phyloP scores from a whole-genome alignment of 768 basidiomycete genomes.

The Naganishia vaughanmartiniae region DNA sequence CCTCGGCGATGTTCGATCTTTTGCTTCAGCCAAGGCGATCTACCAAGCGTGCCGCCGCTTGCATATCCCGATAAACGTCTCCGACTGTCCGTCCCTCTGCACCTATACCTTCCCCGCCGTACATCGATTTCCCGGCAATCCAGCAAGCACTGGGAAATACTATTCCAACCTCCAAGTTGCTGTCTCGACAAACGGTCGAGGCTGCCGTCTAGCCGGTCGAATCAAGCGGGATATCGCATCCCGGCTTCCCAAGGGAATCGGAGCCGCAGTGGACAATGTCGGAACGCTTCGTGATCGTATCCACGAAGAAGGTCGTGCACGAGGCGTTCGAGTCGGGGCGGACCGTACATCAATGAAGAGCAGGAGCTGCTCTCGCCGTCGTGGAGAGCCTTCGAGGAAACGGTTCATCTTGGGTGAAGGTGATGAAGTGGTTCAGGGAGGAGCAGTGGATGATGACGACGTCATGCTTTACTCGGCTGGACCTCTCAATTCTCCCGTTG shows the following conservation, averaged over 20 bases:
- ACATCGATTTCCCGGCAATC: conserved; percentile 64
- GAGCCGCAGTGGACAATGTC: conserved; percentile 70
- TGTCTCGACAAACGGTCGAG: conserved; percentile 85
- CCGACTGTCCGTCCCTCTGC: conserved; percentile 79
- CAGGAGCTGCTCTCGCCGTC: conserved; percentile 15
- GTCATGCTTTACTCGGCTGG: conserved; percentile 18
- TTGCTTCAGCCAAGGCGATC: conserved; percentile 62
- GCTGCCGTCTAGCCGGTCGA: conserved; percentile 77
- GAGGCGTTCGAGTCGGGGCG: conserved; percentile 8
- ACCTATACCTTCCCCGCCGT: conserved; percentile 85
- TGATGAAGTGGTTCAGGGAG: not conserved
- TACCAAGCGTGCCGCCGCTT: conserved; percentile 60
- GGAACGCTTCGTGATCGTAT: conserved; percentile 62
- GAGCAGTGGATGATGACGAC: conserved; percentile 52
- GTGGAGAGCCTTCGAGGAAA: not conserved
- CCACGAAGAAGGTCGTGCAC: conserved; percentile 15
- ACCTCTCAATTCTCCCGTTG: conserved; percentile 54
- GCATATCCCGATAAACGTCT: conserved; percentile 75
- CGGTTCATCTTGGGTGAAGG: conserved; percentile 8
- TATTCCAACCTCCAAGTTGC: conserved; percentile 60
- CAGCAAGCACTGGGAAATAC: conserved; percentile 33
- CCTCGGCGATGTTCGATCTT: conserved; percentile 53
- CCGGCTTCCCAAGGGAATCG: conserved; percentile 68
- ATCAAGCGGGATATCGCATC: conserved; percentile 79
- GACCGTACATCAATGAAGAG: conserved; percentile 13